These are phyloP conservation scores for Metarhizium album DNA, from an alignment of 2,329 filamentous ascomycete genomes.

Conservation along the genomic window DNA sequence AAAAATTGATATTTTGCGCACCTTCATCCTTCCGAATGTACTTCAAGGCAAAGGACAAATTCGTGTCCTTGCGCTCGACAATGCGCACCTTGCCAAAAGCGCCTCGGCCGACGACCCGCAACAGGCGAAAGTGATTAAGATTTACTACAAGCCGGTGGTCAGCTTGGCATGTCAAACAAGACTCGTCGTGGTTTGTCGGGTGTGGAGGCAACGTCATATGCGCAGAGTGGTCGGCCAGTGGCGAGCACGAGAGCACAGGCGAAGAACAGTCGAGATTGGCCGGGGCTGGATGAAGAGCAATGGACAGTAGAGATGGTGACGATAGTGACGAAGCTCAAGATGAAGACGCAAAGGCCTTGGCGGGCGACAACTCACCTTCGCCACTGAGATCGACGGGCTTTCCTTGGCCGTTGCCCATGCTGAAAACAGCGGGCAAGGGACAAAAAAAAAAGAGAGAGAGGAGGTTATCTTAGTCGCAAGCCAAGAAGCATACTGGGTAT, in stretches of 20 bases:
- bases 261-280: background rate
- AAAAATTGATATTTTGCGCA: constrained; percentile 20
- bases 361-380: constrained; percentile 53
- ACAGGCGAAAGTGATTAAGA: constrained; percentile 90
- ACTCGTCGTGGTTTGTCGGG: background rate
- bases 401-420: constrained; percentile 95
- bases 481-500: constrained; percentile 16
- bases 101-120: constrained; percentile 92
- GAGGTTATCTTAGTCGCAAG: constrained; percentile 13
- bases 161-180: background rate
- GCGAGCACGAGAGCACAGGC: background rate
- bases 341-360: background rate
- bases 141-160: constrained; percentile 51
- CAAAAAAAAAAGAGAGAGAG: constrained; percentile 12
- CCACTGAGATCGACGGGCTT: constrained; percentile 88
- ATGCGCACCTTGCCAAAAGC: constrained; percentile 98
- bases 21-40: constrained; percentile 99
- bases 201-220: background rate
- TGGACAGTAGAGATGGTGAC: background rate
- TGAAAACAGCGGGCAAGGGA: constrained; percentile 27
- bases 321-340: background rate
- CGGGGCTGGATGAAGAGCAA: background rate
- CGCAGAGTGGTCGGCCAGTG: background rate
- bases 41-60: constrained; percentile 88
- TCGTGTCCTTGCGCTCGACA: constrained; percentile 93